Percentiles rank a stretch among this genome's conserved stretches.
Conservation (phyloP, 2,329 filamentous ascomycete species). For the Paecilomyces formosus region DNA sequence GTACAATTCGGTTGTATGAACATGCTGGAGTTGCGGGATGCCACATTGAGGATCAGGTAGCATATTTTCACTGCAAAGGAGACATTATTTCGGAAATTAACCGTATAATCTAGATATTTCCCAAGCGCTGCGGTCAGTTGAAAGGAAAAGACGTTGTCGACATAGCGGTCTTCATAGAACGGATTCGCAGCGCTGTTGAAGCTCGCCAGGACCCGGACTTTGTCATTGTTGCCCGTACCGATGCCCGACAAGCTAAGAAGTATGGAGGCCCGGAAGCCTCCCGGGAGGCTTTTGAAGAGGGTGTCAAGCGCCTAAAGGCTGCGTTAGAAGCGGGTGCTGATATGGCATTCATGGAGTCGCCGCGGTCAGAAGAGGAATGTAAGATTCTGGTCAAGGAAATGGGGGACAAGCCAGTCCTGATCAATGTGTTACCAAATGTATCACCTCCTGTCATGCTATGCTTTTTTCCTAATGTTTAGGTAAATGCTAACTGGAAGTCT, state of each 20-base stretch:
- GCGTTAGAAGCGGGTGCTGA: constrained; percentile 34
- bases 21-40: constrained; percentile 51
- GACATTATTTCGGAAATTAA: neutral
- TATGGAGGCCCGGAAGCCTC: constrained; percentile 25
- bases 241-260: constrained; percentile 50
- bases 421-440: constrained; percentile 1
- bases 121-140: constrained; percentile 60
- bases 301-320: constrained; percentile 42
- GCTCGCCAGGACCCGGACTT: constrained; percentile 47
- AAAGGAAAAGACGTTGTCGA: constrained; percentile 54
- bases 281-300: constrained; percentile 35
- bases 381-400: neutral
- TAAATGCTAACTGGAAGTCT: neutral
- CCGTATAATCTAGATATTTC: neutral
- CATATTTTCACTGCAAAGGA: constrained; percentile 16
- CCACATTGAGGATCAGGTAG: constrained; percentile 58
- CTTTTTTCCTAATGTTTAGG: neutral
- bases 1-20: constrained; percentile 48
- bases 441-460: neutral
- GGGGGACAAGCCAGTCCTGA: neutral
- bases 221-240: constrained; percentile 58
- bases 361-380: constrained; percentile 7
- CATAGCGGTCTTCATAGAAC: constrained; percentile 42
- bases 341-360: constrained; percentile 15
- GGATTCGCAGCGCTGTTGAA: constrained; percentile 53